A percentile compares a stretch with the other conserved stretches of the same genome.
Conservation (phyloP, 148 eudicot species). For the Fagopyrum homotropicum region DNA sequence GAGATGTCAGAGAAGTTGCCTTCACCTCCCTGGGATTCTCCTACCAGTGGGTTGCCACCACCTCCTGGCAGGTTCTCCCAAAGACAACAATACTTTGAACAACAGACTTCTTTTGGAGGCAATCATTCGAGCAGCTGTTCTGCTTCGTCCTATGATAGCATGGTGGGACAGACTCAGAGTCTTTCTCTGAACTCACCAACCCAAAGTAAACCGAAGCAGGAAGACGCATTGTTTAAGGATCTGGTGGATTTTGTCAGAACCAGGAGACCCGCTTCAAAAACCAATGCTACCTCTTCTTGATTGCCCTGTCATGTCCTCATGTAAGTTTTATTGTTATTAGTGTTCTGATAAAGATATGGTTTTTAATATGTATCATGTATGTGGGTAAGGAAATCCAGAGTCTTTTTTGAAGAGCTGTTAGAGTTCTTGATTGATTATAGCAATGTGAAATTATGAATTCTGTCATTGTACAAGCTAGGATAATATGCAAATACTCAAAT, state of each 20-base stretch:
- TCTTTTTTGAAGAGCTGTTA: conserved; percentile 8
- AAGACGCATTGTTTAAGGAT: conserved; percentile 76
- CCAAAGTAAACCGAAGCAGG: conserved; percentile 40
- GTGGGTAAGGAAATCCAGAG: conserved; percentile 8
- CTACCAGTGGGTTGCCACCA: conserved; percentile 55
- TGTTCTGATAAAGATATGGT: background rate
- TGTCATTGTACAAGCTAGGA: background rate
- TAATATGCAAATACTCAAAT: background rate
- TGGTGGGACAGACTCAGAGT: conserved; percentile 57
- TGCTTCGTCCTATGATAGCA: conserved; percentile 53
- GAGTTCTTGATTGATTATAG: background rate
- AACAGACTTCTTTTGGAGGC: conserved; percentile 30
- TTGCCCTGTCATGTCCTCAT: background rate
- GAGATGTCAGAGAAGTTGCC: conserved; percentile 39
- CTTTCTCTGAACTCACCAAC: conserved; percentile 53
- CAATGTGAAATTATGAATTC: background rate
- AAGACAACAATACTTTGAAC: conserved; percentile 77
- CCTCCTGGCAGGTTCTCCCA: conserved; percentile 74
- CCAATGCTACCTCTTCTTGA: conserved; percentile 12
- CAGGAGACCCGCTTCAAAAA: conserved; percentile 33
- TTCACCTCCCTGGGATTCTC: conserved; percentile 53
- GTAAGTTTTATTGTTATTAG: background rate
- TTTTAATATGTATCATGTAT: background rate
- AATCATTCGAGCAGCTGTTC: conserved; percentile 50
- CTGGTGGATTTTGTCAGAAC: conserved; percentile 77